Base-by-base conservation (phyloP, 2,329 filamentous ascomycete species). In the Geosmithia putterillii region DNA sequence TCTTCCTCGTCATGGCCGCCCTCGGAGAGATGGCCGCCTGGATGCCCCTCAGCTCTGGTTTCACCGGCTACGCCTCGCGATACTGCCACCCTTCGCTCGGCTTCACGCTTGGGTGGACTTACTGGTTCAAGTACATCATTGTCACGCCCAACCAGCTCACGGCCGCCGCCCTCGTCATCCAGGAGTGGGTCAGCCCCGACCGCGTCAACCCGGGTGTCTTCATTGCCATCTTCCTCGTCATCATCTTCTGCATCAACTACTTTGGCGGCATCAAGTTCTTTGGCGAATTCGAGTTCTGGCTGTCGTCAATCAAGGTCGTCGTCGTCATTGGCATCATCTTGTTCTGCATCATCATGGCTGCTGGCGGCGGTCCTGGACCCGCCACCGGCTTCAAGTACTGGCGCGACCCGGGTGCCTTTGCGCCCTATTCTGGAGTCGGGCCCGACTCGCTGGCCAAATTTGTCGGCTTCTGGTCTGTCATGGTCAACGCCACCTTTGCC, bases 11-110 rank as follows among this genome's bases (percentile, higher is more conserved):
- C 51, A 88, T 92, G 83, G 80, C 79, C 45, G 81, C 76, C 45
- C 75, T 92, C 4, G 86, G 85, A 48, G 85, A 90, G 61, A 92
- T 92, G 83, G 83, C 85, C 8, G 76, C 85, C 42, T 92, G 83
- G 83, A 62, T 92, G 28, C 86, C 86, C 42, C 70, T 88, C 53
- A 75, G 78, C 44, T 78, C 82, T 57, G 86, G 86, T 51, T 94
- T 92, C 62, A 84, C 84, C 47, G 83, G 83, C 54, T 92, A 89
- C 56, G 84, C 86, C 20, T 74, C 79, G 47, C 74, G 86, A 40
- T 92, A 87, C 65, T 83, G 79, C 54, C 84, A 92, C 52, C 84
- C 84, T 43, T 83, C 84, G 47, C 73, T 92, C 21, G 86, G 86
- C 44, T 92, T 92, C 58, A 75, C 83, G 45, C 71, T 89, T 12